Conservation (phyloP, 345 rosid genomes). For the Citrus unshiu region DNA sequence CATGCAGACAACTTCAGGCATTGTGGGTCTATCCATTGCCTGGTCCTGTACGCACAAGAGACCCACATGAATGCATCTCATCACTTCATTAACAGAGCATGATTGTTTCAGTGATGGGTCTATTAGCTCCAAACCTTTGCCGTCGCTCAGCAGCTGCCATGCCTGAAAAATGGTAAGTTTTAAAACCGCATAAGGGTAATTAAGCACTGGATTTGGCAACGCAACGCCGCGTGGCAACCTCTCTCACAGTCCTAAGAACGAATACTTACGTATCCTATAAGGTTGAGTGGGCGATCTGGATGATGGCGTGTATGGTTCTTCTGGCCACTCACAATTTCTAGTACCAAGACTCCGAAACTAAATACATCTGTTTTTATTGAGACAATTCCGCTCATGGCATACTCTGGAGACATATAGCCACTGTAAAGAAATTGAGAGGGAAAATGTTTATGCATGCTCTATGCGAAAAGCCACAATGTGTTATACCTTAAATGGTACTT, state of each 20-base stretch:
- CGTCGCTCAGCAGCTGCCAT: background rate
- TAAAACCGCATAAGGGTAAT: no score
- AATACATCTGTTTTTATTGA: constrained; percentile 8
- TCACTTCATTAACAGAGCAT: background rate
- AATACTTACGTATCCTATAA: constrained; percentile 15
- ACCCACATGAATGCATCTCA: constrained; percentile 12
- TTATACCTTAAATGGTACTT: background rate
- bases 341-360: constrained; percentile 17
- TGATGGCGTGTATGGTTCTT: background rate
- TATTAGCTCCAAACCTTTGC: background rate
- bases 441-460: background rate
- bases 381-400: constrained; percentile 5
- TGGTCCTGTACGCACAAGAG: constrained; percentile 8
- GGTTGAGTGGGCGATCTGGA: constrained; percentile 11
- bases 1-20: constrained; percentile 5
- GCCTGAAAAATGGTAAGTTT: background rate
- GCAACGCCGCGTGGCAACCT: no score
- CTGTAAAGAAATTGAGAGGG: background rate
- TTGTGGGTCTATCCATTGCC: constrained; percentile 7
- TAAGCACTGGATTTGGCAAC: no score
- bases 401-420: constrained; percentile 14
- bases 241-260: no score
- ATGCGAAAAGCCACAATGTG: background rate
- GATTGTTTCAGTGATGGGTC: background rate
- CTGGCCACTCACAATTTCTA: constrained; percentile 12